Percentiles rank a stretch among this genome's conserved stretches.
Conservation (phyloP, 805 yeast species). For the Schwanniomyces polymorphus region DNA sequence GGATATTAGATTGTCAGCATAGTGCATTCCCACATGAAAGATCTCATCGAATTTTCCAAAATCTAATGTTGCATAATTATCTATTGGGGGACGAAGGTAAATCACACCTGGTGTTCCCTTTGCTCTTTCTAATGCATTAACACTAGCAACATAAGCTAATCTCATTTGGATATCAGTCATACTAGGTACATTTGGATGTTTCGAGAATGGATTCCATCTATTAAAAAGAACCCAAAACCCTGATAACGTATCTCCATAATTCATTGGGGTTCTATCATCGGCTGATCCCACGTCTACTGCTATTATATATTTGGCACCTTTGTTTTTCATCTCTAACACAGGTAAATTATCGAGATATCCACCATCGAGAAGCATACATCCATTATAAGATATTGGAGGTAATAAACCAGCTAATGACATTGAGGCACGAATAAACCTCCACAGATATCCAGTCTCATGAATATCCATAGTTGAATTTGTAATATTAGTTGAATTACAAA, state of each 20-base stretch:
- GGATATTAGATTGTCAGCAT: constrained; percentile 60
- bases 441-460: constrained; percentile 88
- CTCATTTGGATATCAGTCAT: constrained; percentile 95
- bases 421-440: constrained; percentile 94
- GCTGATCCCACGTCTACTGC: constrained; percentile 97
- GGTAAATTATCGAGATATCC: constrained; percentile 95
- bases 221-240: constrained; percentile 90
- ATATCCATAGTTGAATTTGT: constrained; percentile 95
- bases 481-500: constrained; percentile 89
- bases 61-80: constrained; percentile 86
- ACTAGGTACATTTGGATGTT: constrained; percentile 84
- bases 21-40: constrained; percentile 72
- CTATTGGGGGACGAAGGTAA: constrained; percentile 92
- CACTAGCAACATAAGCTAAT: constrained; percentile 92
- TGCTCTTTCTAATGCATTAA: constrained; percentile 86
- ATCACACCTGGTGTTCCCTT: constrained; percentile 81
- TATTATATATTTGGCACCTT: constrained; percentile 83
- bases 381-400: constrained; percentile 86
- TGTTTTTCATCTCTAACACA: constrained; percentile 84
- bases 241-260: constrained; percentile 88
- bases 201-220: constrained; percentile 86
- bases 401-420: constrained; percentile 94
- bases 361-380: constrained; percentile 92
- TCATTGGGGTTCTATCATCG: constrained; percentile 87
- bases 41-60: constrained; percentile 92